Evolutionary conservation across 2,329 filamentous ascomycete genomes (phyloP).

Genomic region (Exutisphaerella laricina): DNA sequence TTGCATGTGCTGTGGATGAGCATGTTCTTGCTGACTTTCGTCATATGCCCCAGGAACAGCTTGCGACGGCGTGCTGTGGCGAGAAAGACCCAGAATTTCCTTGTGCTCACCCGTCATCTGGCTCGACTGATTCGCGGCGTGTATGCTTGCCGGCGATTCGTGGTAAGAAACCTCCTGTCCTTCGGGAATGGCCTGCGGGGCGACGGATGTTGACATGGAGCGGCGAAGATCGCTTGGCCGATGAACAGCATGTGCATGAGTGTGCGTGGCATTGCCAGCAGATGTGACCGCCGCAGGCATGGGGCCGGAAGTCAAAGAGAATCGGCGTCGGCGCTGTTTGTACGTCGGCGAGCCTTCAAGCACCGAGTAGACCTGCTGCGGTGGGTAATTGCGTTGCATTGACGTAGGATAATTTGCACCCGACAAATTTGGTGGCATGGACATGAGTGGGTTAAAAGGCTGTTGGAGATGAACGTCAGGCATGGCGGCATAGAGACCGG

Average conservation of each 20-base stretch:
- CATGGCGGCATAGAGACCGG: conserved; percentile 89
- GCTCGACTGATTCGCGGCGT: conserved; percentile 60
- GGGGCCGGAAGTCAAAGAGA: conserved; percentile 74
- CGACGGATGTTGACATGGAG: conserved; percentile 83
- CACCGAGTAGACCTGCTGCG: conserved; percentile 80
- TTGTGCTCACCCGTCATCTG: conserved; percentile 65
- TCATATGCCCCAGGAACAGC: conserved; percentile 76
- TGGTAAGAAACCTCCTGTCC: conserved; percentile 62
- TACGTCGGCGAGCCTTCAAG: conserved; percentile 98
- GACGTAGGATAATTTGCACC: conserved; percentile 69
- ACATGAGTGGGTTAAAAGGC: conserved; percentile 81
- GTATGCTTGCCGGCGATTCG: conserved; percentile 71
- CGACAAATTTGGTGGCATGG: conserved; percentile 78
- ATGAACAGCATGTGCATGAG: conserved; percentile 54
- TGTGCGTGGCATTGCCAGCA: conserved; percentile 38
- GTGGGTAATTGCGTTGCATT: conserved; percentile 61
- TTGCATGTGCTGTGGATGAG: conserved; percentile 53
- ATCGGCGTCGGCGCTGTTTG: conserved; percentile 91
- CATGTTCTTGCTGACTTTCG: conserved; percentile 18
- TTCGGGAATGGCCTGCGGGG: conserved; percentile 56
- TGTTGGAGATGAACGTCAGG: conserved; percentile 76
- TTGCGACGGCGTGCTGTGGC: conserved; percentile 83
- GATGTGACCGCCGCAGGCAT: conserved; percentile 50
- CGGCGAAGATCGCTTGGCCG: conserved; percentile 84
- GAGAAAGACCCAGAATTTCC: conserved; percentile 75